Evolutionary conservation across 2,329 filamentous ascomycete genomes (phyloP), one percentile per base, ranked within the genome.

Genomic region (Alternaria ventricosa): DNA sequence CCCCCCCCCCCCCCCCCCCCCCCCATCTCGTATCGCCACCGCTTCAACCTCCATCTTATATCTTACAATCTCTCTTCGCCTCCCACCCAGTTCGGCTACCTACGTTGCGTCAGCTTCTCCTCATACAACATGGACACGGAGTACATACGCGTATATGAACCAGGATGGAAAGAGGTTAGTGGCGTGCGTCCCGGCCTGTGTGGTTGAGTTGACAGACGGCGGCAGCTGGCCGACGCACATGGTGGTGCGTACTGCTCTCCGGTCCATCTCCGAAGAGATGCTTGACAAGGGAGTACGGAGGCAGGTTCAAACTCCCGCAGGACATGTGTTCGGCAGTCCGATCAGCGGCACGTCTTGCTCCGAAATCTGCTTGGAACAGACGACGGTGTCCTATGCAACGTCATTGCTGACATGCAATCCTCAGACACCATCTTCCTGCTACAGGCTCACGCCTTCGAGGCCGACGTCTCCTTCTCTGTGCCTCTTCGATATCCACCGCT

Each of bases 401-500:
- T 45, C 36, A 33, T 33, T 45, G 36, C 56, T 59, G 56, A 45
- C 25, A 25, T 53, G 25, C 46, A 53, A 28, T 23, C 47, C 47
- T 59, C 36, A 12, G 18, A 46, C 56, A 59, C 25, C 25, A 45
- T 45, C 18, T 10, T 33, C 11, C 27, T 45, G 49, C 23, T 23
- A 27, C 56, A 54, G 41, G 60, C 56, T 57, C 56, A 28, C 56
- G 45, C 28, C 6, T 28, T 56, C 45, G 51, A 51, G 47, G 45
- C 41, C 9, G 63, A 47, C 30, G 30, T 56, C 51, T 27, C 30
- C 10, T 51, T 44, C 56, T 63, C 47, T 43, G 45, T 57, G 45
- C 46, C 63, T 55, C 59, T 65, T 57, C 33, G 46, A 51, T 59
- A 65, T 65, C 63, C 28, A 55, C 27, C 28, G 59, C 60, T 63